These are phyloP conservation scores for Boletus semigastroideus DNA, from an alignment of 1,284 basidiomycete genomes.

Conservation along the genomic window DNA sequence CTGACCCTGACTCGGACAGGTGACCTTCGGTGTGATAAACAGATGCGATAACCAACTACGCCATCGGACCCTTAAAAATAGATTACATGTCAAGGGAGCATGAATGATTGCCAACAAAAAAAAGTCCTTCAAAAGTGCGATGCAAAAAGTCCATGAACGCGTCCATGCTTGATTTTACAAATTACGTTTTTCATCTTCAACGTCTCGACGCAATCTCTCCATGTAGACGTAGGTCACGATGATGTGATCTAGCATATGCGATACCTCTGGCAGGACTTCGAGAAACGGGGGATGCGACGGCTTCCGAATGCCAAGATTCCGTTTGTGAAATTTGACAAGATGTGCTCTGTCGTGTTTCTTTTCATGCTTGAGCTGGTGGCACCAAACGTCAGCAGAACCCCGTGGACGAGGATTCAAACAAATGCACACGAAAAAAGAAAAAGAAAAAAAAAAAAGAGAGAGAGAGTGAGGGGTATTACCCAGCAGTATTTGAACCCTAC, in stretches of 20 bases:
- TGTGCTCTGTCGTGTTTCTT: constrained; percentile 11
- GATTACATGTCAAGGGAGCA: no score
- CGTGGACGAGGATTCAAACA: background rate
- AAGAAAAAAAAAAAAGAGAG: background rate
- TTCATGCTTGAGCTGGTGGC: constrained; percentile 21
- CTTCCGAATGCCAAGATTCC: constrained; percentile 18
- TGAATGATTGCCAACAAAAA: no score
- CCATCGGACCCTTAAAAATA: constrained; percentile 45
- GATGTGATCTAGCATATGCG: constrained; percentile 36
- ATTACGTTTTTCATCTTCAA: constrained; percentile 19
- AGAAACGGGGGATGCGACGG: constrained; percentile 28
- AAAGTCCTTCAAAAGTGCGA: no score
- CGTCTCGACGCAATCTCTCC: constrained; percentile 30
- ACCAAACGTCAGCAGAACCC: background rate
- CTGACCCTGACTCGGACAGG: constrained; percentile 58
- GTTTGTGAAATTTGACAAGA: constrained; percentile 28
- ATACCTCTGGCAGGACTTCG: constrained; percentile 32
- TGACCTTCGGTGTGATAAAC: constrained; percentile 70
- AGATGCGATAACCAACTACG: constrained; percentile 82
- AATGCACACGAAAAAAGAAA: background rate
- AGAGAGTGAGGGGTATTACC: constrained; percentile 9
- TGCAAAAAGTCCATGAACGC: background rate
- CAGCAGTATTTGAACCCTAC: constrained; percentile 20
- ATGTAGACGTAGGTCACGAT: constrained; percentile 37
- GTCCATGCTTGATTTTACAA: background rate